Conservation (phyloP, 257 asterid species). For the Forsythia viridissima region DNA sequence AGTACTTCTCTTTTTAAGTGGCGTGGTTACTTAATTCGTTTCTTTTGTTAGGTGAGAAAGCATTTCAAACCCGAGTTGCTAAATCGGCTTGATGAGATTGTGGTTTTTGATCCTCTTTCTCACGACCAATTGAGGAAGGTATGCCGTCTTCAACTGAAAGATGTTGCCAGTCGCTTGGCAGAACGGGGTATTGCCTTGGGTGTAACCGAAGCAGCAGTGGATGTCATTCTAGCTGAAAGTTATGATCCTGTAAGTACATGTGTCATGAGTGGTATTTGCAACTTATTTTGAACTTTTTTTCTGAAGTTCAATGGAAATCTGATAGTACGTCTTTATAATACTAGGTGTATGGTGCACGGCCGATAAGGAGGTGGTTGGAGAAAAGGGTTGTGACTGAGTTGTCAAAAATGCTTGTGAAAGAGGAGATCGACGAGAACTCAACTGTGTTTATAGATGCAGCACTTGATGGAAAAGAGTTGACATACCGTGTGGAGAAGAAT, state of each 20-base stretch:
- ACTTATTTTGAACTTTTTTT: neutral
- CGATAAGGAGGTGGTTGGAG: conserved; percentile 94
- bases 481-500: conserved; percentile 70
- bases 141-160: conserved; percentile 78
- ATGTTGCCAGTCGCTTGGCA: conserved; percentile 77
- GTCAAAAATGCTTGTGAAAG: conserved; percentile 79
- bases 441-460: conserved; percentile 69
- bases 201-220: conserved; percentile 71
- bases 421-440: conserved; percentile 85
- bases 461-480: conserved; percentile 37
- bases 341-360: conserved; percentile 86
- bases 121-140: conserved; percentile 81
- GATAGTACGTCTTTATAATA: neutral
- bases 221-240: conserved; percentile 69
- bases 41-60: conserved; percentile 56
- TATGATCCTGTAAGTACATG: conserved; percentile 71
- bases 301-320: neutral
- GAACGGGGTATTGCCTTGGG: conserved; percentile 90
- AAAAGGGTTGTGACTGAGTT: conserved; percentile 77
- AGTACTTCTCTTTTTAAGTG: neutral
- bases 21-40: neutral
- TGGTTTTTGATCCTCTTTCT: conserved; percentile 87
- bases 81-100: conserved; percentile 83
- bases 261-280: no score
- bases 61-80: conserved; percentile 92